Base-by-base conservation (phyloP, 805 yeast genomes). In the Teunomyces panamensis region DNA sequence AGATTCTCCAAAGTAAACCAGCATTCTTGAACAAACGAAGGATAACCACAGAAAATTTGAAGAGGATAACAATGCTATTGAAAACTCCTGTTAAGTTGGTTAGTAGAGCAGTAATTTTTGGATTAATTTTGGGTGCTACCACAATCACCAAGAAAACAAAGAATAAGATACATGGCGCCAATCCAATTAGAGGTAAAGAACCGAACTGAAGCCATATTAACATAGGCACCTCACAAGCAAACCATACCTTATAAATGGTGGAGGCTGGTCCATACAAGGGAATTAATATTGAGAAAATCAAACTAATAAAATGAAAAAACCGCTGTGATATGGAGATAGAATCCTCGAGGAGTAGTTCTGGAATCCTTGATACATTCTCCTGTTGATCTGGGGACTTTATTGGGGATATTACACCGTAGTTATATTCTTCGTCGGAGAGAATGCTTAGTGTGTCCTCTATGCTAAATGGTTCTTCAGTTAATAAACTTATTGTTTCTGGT, bases 1-100 rank as follows among this genome's bases (percentile, higher is more conserved):
- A 65, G 3, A 79, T 64, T 16, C 59, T 52, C 57, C 75, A 68
- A 20, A 79, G 63, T 5, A 69, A 49, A 1, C 81, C 84, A 29
- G 73, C 54, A 51, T 77, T 76, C 49, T 75, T 75, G 34, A 79
- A 50, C 5, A 68, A 45, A 36, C 58, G 53, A 13, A 71, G 53
- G 4, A 65, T 50, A 3, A 56, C 27, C 4, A 57, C 42, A 1
- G 73, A 64, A 26, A 67, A 56, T 9, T 56, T 43, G 2, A 71
- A 58, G 4, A 67, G 56, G 5, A 68, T 44, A 4, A 66, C 16
- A 13, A 68, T 50, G 7, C 71, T 65, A 32, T 49, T 57, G 9
- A 49, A 10, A 2, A 68, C 52, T 1, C 71, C 68, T 2, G 57
- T 8, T 2, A 46, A n/a, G 39, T 55, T 53, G 14, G 53, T 39